Percentiles rank a stretch among this genome's conserved stretches.
Evolutionary conservation across 2,329 filamentous ascomycete species (phyloP).

Genomic region (Chaetothyriales sp.): DNA sequence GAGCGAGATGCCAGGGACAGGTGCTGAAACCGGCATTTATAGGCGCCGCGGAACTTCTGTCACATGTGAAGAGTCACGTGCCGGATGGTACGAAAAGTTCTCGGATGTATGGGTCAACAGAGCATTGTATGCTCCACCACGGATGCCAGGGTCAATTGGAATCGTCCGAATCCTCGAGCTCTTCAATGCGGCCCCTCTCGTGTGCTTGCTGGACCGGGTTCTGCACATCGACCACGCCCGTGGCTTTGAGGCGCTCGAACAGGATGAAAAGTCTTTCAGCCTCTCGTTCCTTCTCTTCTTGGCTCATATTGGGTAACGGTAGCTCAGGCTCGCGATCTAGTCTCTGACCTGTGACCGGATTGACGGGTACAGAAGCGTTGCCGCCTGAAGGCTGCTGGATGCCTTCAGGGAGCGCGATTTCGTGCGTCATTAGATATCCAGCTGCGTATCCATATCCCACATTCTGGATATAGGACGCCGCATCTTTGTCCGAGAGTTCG

Average conservation of each 20-base stretch:
- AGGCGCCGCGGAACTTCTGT: too few species aligned
- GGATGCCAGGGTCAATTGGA: too few species aligned
- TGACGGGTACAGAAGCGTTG: constrained; percentile 40
- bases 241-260: constrained; percentile 72
- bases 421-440: constrained; percentile 74
- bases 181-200: constrained; percentile 54
- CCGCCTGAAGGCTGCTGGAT: constrained; percentile 39
- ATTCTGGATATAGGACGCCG: constrained; percentile 69
- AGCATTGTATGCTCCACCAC: too few species aligned
- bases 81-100: too few species aligned
- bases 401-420: constrained; percentile 60
- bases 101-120: too few species aligned
- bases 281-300: constrained; percentile 83
- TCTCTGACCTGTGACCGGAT: constrained; percentile 78
- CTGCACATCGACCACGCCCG: constrained; percentile 61
- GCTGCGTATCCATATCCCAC: constrained; percentile 91
- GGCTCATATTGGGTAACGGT: constrained; percentile 61
- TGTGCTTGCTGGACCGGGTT: constrained; percentile 63
- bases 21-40: too few species aligned
- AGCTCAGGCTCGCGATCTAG: constrained; percentile 39
- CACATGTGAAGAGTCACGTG: too few species aligned
- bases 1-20: background rate
- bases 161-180: constrained; percentile 13
- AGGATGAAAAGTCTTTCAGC: constrained; percentile 80
- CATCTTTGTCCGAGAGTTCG: constrained; percentile 69